Evolutionary conservation across 2,329 filamentous ascomycete species (phyloP).

Genomic region (Peltaster fructicola): DNA sequence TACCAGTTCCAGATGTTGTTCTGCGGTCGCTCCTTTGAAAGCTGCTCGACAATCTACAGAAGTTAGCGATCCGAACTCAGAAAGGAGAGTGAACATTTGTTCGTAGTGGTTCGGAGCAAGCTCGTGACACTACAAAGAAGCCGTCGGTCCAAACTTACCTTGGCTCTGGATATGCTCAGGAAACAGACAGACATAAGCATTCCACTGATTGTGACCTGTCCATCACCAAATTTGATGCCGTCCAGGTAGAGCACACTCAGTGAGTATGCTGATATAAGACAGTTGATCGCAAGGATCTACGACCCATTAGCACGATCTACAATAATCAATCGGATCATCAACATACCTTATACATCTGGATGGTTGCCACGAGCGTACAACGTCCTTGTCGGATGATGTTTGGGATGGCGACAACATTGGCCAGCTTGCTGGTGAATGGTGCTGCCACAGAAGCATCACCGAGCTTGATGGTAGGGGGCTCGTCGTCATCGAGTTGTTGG

Average conservation of each 20-base stretch:
- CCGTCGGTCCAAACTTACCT: conserved; percentile 33
- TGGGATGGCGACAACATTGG: conserved; percentile 89
- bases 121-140: too few relatives aligned
- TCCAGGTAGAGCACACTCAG: conserved; percentile 90
- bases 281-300: conserved; percentile 96
- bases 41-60: conserved; percentile 60
- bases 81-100: too few relatives aligned
- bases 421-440: conserved; percentile 92
- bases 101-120: too few relatives aligned
- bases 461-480: conserved; percentile 90
- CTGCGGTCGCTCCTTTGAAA: conserved; percentile 93
- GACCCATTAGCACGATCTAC: too few relatives aligned
- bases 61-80: too few relatives aligned
- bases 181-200: conserved; percentile 99
- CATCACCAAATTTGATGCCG: conserved; percentile 97
- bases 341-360: conserved; percentile 99
- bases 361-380: conserved; percentile 92
- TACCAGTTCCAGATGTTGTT: conserved; percentile 99
- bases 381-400: conserved; percentile 97
- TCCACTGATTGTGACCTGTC: conserved; percentile 93
- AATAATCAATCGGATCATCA: too few relatives aligned
- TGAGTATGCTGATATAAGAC: conserved; percentile 93
- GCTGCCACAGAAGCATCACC: conserved; percentile 94
- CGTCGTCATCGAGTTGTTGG: conserved; percentile 66
- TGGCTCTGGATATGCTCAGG: conserved; percentile 92